A percentile compares a stretch with the other conserved stretches of the same genome.
These are phyloP conservation scores for Pelargonium hybrid DNA, from an alignment of 441 rosid genomes.

Conservation along the genomic window DNA sequence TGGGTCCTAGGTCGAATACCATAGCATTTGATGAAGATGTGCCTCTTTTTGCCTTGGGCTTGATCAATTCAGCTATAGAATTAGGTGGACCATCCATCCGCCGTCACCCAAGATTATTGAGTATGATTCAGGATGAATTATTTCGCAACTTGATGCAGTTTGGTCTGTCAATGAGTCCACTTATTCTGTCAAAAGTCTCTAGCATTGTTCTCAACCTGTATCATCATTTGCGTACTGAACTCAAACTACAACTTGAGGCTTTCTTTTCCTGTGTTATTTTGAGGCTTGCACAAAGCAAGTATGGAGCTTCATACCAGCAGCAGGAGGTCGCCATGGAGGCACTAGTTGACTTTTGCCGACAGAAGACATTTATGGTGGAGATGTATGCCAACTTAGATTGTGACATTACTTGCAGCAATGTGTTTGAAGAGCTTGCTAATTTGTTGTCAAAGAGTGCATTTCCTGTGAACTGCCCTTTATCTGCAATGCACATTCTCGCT, in stretches of 20 bases:
- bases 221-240: constrained; percentile 59
- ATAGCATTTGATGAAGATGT: constrained; percentile 88
- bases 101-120: constrained; percentile 52
- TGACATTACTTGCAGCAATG: constrained; percentile 75
- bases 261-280: constrained; percentile 80
- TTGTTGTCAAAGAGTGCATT: constrained; percentile 80
- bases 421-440: constrained; percentile 74
- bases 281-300: constrained; percentile 71
- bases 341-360: constrained; percentile 82
- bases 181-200: constrained; percentile 79
- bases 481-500: constrained; percentile 83
- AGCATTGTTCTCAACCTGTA: constrained; percentile 83
- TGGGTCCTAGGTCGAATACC: constrained; percentile 55
- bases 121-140: constrained; percentile 67
- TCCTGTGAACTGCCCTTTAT: constrained; percentile 74
- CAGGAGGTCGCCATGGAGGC: constrained; percentile 98
- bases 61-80: constrained; percentile 81
- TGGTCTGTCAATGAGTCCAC: constrained; percentile 85
- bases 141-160: constrained; percentile 79
- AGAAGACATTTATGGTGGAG: constrained; percentile 65
- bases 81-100: constrained; percentile 64
- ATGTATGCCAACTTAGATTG: constrained; percentile 86
- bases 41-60: constrained; percentile 86
- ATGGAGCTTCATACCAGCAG: constrained; percentile 77
- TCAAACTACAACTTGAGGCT: constrained; percentile 85